phyloP scores from a whole-genome alignment of 805 yeast species.

The Yamadazyma kitorensis region DNA sequence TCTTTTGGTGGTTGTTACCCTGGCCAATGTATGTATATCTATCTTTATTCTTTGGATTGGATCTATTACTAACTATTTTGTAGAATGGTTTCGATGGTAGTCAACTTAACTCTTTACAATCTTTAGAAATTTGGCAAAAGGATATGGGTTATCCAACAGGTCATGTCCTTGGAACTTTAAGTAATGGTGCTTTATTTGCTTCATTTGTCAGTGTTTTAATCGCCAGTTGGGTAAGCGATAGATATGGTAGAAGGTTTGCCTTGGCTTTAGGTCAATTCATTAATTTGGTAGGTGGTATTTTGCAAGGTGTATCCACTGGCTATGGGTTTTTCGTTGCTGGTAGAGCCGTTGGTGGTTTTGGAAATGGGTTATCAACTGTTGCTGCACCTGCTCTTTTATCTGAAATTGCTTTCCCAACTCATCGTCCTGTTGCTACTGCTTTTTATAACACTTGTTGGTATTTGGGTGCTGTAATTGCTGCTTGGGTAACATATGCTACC shows the following conservation, averaged over 20 bases:
- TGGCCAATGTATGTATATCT: too few relatives aligned
- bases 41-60: too few relatives aligned
- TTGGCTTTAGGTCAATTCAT: conserved; percentile 21
- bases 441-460: conserved; percentile 50
- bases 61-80: too few relatives aligned
- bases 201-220: conserved; percentile 4
- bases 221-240: not conserved
- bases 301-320: conserved; percentile 32
- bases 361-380: conserved; percentile 36
- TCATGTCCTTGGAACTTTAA: conserved; percentile 36
- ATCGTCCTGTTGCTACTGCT: conserved; percentile 37
- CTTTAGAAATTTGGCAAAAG: conserved; percentile 36
- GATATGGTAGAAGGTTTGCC: conserved; percentile 15
- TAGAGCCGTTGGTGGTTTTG: conserved; percentile 48
- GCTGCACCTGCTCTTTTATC: conserved; percentile 46
- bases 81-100: conserved; percentile 48
- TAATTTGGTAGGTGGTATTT: conserved; percentile 28
- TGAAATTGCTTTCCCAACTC: conserved; percentile 47
- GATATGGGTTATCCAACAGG: conserved; percentile 37
- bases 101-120: conserved; percentile 48
- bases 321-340: conserved; percentile 37
- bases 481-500: conserved; percentile 27
- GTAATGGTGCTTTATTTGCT: conserved; percentile 42
- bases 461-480: conserved; percentile 49
- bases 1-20: too few relatives aligned